Conservation (phyloP, 2,329 filamentous ascomycete genomes). For the Fusarium ambrosium region DNA sequence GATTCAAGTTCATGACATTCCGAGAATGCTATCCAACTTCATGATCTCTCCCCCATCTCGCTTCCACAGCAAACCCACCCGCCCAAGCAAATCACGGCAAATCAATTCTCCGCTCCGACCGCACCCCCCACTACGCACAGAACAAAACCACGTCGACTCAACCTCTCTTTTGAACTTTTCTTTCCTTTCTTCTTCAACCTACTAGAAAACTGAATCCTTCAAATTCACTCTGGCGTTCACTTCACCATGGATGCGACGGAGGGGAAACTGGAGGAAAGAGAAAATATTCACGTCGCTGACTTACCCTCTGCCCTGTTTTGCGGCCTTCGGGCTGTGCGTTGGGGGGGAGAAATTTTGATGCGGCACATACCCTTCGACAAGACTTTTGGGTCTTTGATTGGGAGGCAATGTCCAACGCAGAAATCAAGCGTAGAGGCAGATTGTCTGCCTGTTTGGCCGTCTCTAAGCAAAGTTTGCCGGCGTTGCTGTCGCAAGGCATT, state of each 20-base stretch:
- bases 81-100: conserved; percentile 22
- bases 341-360: conserved; percentile 55
- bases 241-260: conserved; percentile 69
- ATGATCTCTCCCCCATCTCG: not conserved
- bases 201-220: conserved; percentile 65
- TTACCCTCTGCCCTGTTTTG: conserved; percentile 63
- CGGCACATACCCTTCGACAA: conserved; percentile 49
- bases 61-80: not conserved
- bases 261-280: conserved; percentile 81
- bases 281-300: conserved; percentile 59
- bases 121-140: conserved; percentile 12
- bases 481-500: too few relatives aligned
- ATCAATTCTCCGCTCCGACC: conserved; percentile 48
- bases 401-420: not conserved
- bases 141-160: conserved; percentile 32
- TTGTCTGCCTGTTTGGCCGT: not conserved
- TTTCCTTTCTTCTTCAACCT: conserved; percentile 55
- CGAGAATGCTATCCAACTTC: not conserved
- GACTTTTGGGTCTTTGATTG: not conserved
- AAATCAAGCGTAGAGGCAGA: not conserved
- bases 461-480: not conserved
- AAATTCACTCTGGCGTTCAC: conserved; percentile 78
- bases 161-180: conserved; percentile 29
- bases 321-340: conserved; percentile 47
- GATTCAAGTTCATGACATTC: not conserved